Conservation (phyloP, 2,329 filamentous ascomycete species). For the Aspergillus pseudoterreus region DNA sequence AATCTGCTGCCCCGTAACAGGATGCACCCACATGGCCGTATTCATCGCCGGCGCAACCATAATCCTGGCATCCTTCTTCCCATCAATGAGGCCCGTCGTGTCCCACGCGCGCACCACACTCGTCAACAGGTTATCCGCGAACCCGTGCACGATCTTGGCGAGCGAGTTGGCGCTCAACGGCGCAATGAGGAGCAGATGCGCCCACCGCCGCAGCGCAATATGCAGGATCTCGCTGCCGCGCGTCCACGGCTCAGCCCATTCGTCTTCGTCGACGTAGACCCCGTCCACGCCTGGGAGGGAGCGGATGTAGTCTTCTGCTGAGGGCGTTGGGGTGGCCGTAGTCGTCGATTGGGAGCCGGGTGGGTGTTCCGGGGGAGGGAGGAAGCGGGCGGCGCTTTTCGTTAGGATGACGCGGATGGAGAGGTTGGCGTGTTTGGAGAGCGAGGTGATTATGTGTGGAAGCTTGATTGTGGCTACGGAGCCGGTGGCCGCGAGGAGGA, state of each 20-base stretch:
- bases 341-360: background rate
- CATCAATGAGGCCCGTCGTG: conserved; percentile 59
- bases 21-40: conserved; percentile 84
- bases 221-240: conserved; percentile 79
- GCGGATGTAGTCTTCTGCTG: conserved; percentile 41
- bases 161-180: conserved; percentile 81
- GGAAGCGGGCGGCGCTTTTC: conserved; percentile 67
- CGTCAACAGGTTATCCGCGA: conserved; percentile 70
- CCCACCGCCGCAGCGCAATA: conserved; percentile 82
- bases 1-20: conserved; percentile 71
- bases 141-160: conserved; percentile 75
- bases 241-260: conserved; percentile 76
- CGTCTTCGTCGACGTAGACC: conserved; percentile 78
- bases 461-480: conserved; percentile 89
- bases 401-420: conserved; percentile 86
- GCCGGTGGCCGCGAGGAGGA: conserved; percentile 61
- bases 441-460: conserved; percentile 56
- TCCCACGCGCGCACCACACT: conserved; percentile 87
- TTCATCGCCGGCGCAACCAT: conserved; percentile 84
- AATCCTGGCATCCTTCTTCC: conserved; percentile 57
- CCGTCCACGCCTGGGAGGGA: conserved; percentile 68
- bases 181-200: conserved; percentile 73
- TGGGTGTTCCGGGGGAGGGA: background rate
- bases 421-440: conserved; percentile 48
- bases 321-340: conserved; percentile 75